These are phyloP conservation scores for Themeda triandra DNA, from an alignment of 176 grass and related monocot genomes.

Conservation along the genomic window DNA sequence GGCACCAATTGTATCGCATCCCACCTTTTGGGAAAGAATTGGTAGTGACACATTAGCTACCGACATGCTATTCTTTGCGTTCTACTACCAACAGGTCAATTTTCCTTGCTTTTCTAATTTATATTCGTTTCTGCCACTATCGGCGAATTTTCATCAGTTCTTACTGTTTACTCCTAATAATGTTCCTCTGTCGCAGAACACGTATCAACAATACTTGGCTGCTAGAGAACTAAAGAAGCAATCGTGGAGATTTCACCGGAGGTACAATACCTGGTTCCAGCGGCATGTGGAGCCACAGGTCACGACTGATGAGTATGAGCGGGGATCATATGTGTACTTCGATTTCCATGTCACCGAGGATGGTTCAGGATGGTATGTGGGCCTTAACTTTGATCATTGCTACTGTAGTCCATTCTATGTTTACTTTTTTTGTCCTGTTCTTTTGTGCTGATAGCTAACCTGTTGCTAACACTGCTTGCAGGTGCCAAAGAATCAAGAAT, in stretches of 20 bases:
- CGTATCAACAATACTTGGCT: constrained; percentile 89
- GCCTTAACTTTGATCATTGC: neutral
- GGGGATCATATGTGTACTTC: constrained; percentile 94
- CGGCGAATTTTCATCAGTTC: neutral
- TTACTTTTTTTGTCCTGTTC: neutral
- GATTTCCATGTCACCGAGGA: constrained; percentile 86
- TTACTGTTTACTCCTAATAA: constrained; percentile 10
- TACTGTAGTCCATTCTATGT: neutral
- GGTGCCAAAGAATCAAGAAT: constrained; percentile 97
- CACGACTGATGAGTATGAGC: constrained; percentile 89
- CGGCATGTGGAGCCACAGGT: constrained; percentile 96
- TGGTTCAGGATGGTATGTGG: constrained; percentile 79
- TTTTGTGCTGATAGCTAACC: neutral
- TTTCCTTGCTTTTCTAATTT: neutral
- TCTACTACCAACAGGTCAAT: constrained; percentile 92
- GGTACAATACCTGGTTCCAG: constrained; percentile 98
- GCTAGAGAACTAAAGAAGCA: constrained; percentile 96
- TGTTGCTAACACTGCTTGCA: constrained; percentile 32
- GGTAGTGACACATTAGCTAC: constrained; percentile 75
- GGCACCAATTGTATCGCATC: constrained; percentile 77
- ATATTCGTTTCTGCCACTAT: neutral
- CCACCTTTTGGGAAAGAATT: constrained; percentile 88
- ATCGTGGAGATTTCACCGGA: constrained; percentile 95
- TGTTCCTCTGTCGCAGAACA: constrained; percentile 49
- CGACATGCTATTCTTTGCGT: constrained; percentile 96